Base-by-base conservation (phyloP, 169 alveolate genomes). In the Babesia sp. region DNA sequence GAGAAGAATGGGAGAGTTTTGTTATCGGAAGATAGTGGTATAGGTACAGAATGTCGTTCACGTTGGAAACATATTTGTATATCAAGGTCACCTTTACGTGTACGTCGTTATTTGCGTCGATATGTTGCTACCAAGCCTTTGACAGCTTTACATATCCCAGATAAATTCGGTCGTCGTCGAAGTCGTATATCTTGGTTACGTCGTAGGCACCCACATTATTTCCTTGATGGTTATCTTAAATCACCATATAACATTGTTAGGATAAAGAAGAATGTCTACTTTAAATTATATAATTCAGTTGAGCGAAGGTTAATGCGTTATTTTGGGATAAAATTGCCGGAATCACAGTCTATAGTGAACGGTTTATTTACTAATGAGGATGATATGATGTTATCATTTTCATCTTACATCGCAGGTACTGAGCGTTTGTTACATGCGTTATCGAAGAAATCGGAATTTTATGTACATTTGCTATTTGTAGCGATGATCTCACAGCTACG, bases 401-500 rank as follows among this genome's bases (percentile, higher is more conserved):
- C 67, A 14, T 29, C 42, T 18, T 79, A 70, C 57, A 31, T 79
- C 45, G 68, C 71, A 14, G 55, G 34, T 14, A 12, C 54, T 18
- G 87, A 79, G 36, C 29, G 50, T 5, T 34, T 75, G 44, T 24
- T 79, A 22, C 78, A 70, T 45, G 26, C 29, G 2, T 48, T 79
- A 20, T 69, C 83, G 37, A 31, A 71, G 33, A 58, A 79, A 22
- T 71, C 61, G 11, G n/a, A 31, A 1, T 1, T 50, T 26, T 68
- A 79, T 34, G 24, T 41, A 26, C 78, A 59, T 28, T 20, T 79
- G 14, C n/a, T 61, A 37, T 26, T 68, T n/a, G 20, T 70, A 24
- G 37, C 67, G n/a, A n/a, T 79, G 37, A 26, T 59, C 34, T 48
- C 61, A 8, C 70, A 69, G 34, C 24, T 70, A 69, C 73, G 87